phyloP scores from a whole-genome alignment of 176 grass and related monocot species.

The Musa beccarii region DNA sequence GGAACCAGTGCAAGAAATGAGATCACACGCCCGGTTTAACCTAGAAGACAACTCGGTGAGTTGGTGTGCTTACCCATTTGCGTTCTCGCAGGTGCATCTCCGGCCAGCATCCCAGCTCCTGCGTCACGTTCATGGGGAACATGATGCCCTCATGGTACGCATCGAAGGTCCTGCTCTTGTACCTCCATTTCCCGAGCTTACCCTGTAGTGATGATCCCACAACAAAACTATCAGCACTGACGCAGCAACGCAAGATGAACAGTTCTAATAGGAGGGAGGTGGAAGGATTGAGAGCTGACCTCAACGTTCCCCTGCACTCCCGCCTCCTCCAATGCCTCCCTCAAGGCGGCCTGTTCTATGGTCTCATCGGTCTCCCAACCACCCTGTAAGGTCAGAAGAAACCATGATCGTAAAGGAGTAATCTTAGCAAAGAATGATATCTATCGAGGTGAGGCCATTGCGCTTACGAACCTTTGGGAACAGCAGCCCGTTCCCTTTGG shows the following conservation, averaged over 20 bases:
- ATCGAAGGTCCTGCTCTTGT: conserved; percentile 31
- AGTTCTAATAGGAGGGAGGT: too few relatives aligned
- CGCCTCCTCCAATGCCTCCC: conserved; percentile 47
- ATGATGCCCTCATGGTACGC: conserved; percentile 26
- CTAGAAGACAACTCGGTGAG: neutral
- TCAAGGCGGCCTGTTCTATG: conserved; percentile 22
- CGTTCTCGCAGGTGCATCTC: conserved; percentile 35
- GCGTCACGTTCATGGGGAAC: conserved; percentile 35
- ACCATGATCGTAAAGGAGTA: neutral
- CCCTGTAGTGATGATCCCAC: conserved; percentile 5
- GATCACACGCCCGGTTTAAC: neutral
- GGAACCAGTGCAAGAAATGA: neutral
- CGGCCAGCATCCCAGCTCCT: conserved; percentile 29
- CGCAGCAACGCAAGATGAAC: too few relatives aligned
- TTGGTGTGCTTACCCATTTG: conserved; percentile 22
- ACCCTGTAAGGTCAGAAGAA: conserved; percentile 23
- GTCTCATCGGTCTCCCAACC: conserved; percentile 47
- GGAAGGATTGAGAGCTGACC: neutral
- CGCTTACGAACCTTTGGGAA: conserved; percentile 31
- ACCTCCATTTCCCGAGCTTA: conserved; percentile 35
- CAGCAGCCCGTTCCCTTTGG: conserved; percentile 38
- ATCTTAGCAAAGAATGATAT: neutral
- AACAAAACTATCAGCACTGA: too few relatives aligned
- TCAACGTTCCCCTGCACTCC: conserved; percentile 36
- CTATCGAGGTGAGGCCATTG: neutral